These are phyloP conservation scores for Endoconidiophora laricicola DNA, from an alignment of 2,329 filamentous ascomycete species.

Conservation along the genomic window DNA sequence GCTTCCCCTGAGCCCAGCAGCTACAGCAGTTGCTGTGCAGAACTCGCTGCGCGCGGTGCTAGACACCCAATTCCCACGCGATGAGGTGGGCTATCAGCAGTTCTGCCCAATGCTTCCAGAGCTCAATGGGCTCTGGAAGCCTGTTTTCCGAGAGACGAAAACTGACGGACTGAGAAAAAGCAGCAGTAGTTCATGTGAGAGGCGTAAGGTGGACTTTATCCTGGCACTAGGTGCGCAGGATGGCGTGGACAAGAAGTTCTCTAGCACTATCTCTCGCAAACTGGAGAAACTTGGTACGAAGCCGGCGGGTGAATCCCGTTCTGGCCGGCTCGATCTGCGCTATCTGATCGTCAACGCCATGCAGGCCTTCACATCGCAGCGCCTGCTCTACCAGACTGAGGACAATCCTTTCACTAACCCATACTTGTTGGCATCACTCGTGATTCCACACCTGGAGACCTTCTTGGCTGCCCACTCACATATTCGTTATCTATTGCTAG, in stretches of 20 bases:
- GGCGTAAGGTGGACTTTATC: constrained; percentile 36
- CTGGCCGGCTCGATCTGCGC: constrained; percentile 41
- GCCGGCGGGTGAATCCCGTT: constrained; percentile 31
- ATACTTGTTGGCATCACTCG: constrained; percentile 36
- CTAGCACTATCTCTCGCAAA: constrained; percentile 30
- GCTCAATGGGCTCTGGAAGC: constrained; percentile 34
- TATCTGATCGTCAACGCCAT: constrained; percentile 45
- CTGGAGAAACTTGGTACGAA: constrained; percentile 39
- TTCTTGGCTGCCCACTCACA: constrained; percentile 37
- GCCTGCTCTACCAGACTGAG: constrained; percentile 30
- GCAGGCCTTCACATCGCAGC: constrained; percentile 38
- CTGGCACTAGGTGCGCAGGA: constrained; percentile 41
- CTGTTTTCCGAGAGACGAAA: constrained; percentile 29
- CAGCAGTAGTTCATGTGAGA: constrained; percentile 17
- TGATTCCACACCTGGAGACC: constrained; percentile 43
- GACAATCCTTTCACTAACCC: constrained; percentile 39
- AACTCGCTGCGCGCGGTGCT: constrained; percentile 40
- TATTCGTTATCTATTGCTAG: constrained; percentile 40
- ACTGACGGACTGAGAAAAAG: constrained; percentile 9
- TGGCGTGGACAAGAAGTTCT: constrained; percentile 34
- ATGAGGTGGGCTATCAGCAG: constrained; percentile 30
- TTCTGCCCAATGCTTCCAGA: constrained; percentile 31
- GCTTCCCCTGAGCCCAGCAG: constrained; percentile 24
- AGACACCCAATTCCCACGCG: constrained; percentile 31
- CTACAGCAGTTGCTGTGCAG: constrained; percentile 37